phyloP scores from a whole-genome alignment of 441 rosid species.

The Melastoma candidum region DNA sequence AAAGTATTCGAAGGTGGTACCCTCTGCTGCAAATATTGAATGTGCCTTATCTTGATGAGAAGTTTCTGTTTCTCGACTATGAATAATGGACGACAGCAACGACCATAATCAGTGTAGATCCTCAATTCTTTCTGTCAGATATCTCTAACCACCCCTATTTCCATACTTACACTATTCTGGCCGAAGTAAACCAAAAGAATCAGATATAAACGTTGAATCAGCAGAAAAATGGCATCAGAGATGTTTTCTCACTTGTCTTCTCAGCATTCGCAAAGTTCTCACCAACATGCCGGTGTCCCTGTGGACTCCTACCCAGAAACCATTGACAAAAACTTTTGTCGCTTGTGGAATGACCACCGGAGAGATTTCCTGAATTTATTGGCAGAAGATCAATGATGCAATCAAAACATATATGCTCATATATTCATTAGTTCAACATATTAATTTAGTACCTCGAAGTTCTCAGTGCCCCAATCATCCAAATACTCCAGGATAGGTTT shows the following conservation, averaged over 20 bases:
- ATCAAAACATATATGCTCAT: slow-evolving; percentile 1
- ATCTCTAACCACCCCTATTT: slow-evolving; percentile 85
- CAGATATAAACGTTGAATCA: slow-evolving; percentile 2
- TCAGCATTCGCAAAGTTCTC: slow-evolving; percentile 66
- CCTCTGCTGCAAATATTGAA: slow-evolving; percentile 76
- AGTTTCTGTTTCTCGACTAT: slow-evolving; percentile 94
- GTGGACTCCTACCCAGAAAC: slow-evolving; percentile 97
- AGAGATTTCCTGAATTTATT: slow-evolving; percentile 64
- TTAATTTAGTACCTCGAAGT: slow-evolving; percentile 60
- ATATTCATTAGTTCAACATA: slow-evolving; percentile 6
- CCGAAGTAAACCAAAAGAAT: background rate
- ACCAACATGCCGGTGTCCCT: slow-evolving; percentile 30
- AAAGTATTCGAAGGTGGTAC: slow-evolving; percentile 23
- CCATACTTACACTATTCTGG: too few species aligned
- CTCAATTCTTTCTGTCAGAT: slow-evolving; percentile 78
- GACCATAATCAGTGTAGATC: slow-evolving; percentile 96
- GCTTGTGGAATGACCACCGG: slow-evolving; percentile 96
- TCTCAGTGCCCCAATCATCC: slow-evolving; percentile 97
- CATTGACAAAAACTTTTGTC: slow-evolving; percentile 89
- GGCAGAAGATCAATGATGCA: background rate
- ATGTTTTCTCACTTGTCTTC: slow-evolving; percentile 56
- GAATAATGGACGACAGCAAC: slow-evolving; percentile 94
- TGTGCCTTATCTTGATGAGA: slow-evolving; percentile 78
- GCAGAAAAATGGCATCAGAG: too few species aligned
- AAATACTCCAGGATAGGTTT: slow-evolving; percentile 83